Evolutionary conservation across 2,329 filamentous ascomycete genomes (phyloP).

Genomic region (Daldinia sp.): DNA sequence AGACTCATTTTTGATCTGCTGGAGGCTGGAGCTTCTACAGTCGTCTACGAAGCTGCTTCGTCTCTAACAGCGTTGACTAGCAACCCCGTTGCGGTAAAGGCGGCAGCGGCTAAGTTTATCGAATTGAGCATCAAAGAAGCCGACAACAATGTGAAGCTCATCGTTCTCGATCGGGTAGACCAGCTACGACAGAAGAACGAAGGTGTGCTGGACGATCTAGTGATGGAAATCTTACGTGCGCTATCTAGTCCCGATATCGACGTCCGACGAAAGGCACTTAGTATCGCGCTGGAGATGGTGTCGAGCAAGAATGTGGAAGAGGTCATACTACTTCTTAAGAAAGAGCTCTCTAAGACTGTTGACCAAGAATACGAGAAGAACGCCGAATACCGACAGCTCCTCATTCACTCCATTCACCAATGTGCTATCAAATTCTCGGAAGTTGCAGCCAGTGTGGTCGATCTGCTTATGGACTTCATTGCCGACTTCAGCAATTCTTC

Average conservation of each 20-base stretch:
- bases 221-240: slow-evolving; percentile 96
- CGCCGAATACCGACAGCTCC: slow-evolving; percentile 89
- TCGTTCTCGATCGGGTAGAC: slow-evolving; percentile 94
- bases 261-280: slow-evolving; percentile 90
- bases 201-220: slow-evolving; percentile 90
- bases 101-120: slow-evolving; percentile 94
- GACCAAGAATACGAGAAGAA: slow-evolving; percentile 99
- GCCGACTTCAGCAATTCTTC: slow-evolving; percentile 98
- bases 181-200: slow-evolving; percentile 88
- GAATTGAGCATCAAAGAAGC: slow-evolving; percentile 97
- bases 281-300: slow-evolving; percentile 95
- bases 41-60: slow-evolving; percentile 97
- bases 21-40: slow-evolving; percentile 91
- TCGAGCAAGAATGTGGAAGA: slow-evolving; percentile 99
- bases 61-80: slow-evolving; percentile 93
- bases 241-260: slow-evolving; percentile 96
- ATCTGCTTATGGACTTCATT: slow-evolving; percentile 98
- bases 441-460: slow-evolving; percentile 95
- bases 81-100: slow-evolving; percentile 98
- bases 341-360: slow-evolving; percentile 96
- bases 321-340: slow-evolving; percentile 94
- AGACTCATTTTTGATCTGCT: slow-evolving; percentile 96
- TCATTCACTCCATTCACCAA: slow-evolving; percentile 97
- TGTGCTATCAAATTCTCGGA: slow-evolving; percentile 99
- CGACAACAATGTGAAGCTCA: slow-evolving; percentile 99